Base-by-base conservation (phyloP, 225 moss, liverwort and hornwort genomes). In the Neckera pumila region DNA sequence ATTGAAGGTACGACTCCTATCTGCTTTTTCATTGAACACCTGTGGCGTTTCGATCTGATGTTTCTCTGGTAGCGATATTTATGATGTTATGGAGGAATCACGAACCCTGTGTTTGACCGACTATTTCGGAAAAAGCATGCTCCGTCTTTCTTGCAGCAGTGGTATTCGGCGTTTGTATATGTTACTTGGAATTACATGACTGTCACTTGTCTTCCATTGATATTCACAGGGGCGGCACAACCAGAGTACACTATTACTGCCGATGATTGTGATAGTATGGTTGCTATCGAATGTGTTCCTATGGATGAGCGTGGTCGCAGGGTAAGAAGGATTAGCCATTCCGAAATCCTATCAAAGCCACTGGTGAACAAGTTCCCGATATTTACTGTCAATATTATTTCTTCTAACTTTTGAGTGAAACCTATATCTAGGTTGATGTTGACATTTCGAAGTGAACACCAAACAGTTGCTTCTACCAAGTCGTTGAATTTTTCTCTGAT, bases 161-260 rank as follows among this genome's bases (percentile, higher is more conserved):
- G 19, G 34, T 73, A 64, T 80, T 73, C 60, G 73, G 51, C 80
- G 79, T 74, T 79, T 25, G 25, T 64, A 40, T 40, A 69, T 82
- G 82, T 47, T 82, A n/a, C 80, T 54, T 86, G 65, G 65, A 83
- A 86, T 59, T 59, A 66, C 43, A 72, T 78, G 88, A 85, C 71
- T 86, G 22, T 71, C 63, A 49, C 38, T 47, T 33, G 62, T 63
- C 57, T 33, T 80, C 57, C 61, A 38, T 70, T 85, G 90, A 59
- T 70, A 36, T 71, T 74, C 53, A 78, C 90, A 98, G 99, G 96
- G 81, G 99, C 99, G 33, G 99, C 99, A 70, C 99, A 99, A 84
- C 99, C 99, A 81, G 97, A 99, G 93, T 99, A 99, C 84, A 96
- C 95, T 36, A 94, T 99, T 76, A 97, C 97, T 80, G 99, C 99